phyloP scores from a whole-genome alignment of 1,139 yeast species.

The Saccharomycopsis crataegensis region DNA sequence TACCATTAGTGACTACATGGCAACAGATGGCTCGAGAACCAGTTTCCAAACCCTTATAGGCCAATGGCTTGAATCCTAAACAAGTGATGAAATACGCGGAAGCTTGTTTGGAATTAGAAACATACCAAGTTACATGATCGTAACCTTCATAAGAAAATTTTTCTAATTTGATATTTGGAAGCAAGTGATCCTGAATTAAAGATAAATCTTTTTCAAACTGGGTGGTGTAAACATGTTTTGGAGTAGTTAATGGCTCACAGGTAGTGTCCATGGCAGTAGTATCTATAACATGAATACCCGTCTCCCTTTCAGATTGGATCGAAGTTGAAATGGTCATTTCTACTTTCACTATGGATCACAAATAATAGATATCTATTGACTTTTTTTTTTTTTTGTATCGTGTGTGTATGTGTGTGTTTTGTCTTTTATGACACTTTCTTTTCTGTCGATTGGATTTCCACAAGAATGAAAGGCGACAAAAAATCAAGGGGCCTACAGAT shows the following conservation, averaged over 20 bases:
- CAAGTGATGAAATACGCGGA: slow-evolving; percentile 46
- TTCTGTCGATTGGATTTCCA: too few relatives aligned
- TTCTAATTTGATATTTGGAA: slow-evolving; percentile 12
- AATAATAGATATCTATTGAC: too few relatives aligned
- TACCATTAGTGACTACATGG: slow-evolving; percentile 56
- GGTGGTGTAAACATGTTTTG: not conserved
- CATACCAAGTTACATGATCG: slow-evolving; percentile 52
- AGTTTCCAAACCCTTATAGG: slow-evolving; percentile 61
- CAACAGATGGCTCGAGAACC: slow-evolving; percentile 50
- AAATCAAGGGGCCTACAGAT: too few relatives aligned
- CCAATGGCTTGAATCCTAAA: slow-evolving; percentile 60
- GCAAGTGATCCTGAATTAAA: not conserved
- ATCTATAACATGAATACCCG: too few relatives aligned
- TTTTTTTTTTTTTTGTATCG: too few relatives aligned
- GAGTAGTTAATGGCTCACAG: not conserved
- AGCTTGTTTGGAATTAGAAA: slow-evolving; percentile 60
- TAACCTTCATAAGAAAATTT: slow-evolving; percentile 30
- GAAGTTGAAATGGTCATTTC: too few relatives aligned
- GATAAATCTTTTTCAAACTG: slow-evolving; percentile 6
- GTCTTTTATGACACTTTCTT: too few relatives aligned
- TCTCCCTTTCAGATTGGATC: too few relatives aligned
- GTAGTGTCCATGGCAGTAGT: too few relatives aligned
- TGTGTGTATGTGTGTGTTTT: too few relatives aligned
- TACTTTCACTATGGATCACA: too few relatives aligned
- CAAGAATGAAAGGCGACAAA: too few relatives aligned